Base-by-base conservation (phyloP, 164 flowering plant species). In the Berberis thunbergii region DNA sequence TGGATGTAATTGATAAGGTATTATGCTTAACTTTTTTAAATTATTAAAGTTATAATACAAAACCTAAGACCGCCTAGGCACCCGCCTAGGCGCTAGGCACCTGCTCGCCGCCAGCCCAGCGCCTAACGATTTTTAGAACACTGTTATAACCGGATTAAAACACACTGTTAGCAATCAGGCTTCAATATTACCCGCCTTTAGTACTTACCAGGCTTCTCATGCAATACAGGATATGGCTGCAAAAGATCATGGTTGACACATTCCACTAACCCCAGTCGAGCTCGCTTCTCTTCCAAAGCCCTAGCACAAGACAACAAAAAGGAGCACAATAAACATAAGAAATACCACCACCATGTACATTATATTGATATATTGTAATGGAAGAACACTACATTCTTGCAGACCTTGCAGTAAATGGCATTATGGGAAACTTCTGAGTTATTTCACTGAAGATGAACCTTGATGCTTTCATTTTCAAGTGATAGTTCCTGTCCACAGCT, bases 361-460 rank as follows among this genome's bases (percentile, higher is more conserved):
- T 58, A 49, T 7, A 10, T 44, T 1, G 7, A 6, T 57, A 49
- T 4, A 26, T 42, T 56, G 43, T 40, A 26, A 26, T 26, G 26
- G 26, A 26, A 26, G 26, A 26, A 26, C 26, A 26, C 26, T 26
- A 26, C 0, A 26, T 26, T 26, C 26, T 5, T 11, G 49, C 62
- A 50, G 40, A 94, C 98, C 98, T 87, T 52, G 96, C 96, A 54
- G 88, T 67, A 68, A 94, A 94, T 41, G 98, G 98, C 95, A 94
- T 82, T 71, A 90, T 86, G 0, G 97, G 98, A 50, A 88, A 94
- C 45, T 85, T 91, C 79, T 94, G 91, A 63, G 59, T 91, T 44
- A 94, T 94, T 77, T 94, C 98, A 59, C 97, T 87, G 77, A 94
- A 88, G 64, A 94, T 91, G 70, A 94, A 94, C 75, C 98, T 83